phyloP scores from a whole-genome alignment of 1,284 basidiomycete species.

The Austroboletus olivaceoglutinosus region DNA sequence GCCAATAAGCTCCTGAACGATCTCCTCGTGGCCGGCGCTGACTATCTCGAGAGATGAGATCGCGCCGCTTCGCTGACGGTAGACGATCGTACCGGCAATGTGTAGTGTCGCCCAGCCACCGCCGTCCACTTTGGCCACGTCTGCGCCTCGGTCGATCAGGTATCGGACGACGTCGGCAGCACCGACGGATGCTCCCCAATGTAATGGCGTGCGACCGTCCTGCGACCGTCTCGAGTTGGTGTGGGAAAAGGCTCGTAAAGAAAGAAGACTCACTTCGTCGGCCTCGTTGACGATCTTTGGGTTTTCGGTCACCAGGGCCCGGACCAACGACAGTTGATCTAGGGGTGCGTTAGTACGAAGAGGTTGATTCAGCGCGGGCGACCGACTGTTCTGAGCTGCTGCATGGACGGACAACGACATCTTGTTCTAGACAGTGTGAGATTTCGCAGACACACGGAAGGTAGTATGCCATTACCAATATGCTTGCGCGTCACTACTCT shows the following conservation, averaged over 20 bases:
- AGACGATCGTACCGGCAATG: constrained; percentile 64
- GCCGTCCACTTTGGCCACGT: constrained; percentile 70
- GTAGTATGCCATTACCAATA: too few species aligned
- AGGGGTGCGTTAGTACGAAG: neutral
- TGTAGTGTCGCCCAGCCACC: constrained; percentile 87
- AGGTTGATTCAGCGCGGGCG: neutral
- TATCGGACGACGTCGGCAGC: constrained; percentile 69
- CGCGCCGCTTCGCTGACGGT: neutral
- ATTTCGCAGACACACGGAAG: too few species aligned
- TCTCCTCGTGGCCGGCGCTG: constrained; percentile 77
- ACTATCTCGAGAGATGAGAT: constrained; percentile 41
- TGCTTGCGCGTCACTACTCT: constrained; percentile 1
- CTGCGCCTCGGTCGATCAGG: constrained; percentile 69
- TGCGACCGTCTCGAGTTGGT: constrained; percentile 34
- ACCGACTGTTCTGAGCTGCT: constrained; percentile 64
- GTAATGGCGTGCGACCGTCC: constrained; percentile 88
- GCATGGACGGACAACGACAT: constrained; percentile 45
- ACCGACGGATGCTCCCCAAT: constrained; percentile 84
- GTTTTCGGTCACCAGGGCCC: constrained; percentile 68
- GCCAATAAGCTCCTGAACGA: constrained; percentile 79
- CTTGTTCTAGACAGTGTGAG: neutral
- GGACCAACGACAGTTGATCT: constrained; percentile 79
- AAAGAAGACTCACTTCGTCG: constrained; percentile 56
- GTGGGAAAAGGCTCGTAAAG: neutral
- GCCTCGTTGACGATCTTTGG: constrained; percentile 62